Conservation (phyloP, 2,329 filamentous ascomycete genomes). For the Stemphylium vesicarium region DNA sequence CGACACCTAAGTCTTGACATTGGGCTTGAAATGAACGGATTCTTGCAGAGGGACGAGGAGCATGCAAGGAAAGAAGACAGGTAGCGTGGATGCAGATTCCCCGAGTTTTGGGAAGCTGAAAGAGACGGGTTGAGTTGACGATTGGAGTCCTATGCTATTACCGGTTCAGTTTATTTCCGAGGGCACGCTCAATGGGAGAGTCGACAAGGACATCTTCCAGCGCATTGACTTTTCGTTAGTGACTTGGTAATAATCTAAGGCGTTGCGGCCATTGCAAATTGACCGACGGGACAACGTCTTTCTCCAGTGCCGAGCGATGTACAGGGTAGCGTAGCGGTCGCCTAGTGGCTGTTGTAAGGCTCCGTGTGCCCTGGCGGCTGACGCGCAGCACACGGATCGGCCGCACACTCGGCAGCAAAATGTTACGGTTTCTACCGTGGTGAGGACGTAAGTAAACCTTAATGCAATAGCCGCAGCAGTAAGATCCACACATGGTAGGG, state of each 20-base stretch:
- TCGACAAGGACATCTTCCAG: too few relatives aligned
- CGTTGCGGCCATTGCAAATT: background rate
- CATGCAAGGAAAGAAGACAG: background rate
- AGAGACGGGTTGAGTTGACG: too few relatives aligned
- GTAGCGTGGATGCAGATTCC: too few relatives aligned
- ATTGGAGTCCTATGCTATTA: too few relatives aligned
- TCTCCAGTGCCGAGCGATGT: background rate
- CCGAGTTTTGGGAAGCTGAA: too few relatives aligned
- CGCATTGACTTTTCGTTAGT: too few relatives aligned
- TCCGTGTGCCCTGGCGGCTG: conserved; percentile 2
- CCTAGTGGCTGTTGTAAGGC: background rate
- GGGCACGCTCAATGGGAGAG: too few relatives aligned
- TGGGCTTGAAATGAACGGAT: background rate
- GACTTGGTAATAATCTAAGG: background rate
- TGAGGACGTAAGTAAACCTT: background rate
- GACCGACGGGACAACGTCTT: background rate
- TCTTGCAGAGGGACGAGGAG: background rate
- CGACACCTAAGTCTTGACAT: conserved; percentile 7
- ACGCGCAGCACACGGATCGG: conserved; percentile 3
- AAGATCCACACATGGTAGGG: background rate
- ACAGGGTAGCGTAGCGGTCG: background rate
- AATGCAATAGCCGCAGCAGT: background rate
- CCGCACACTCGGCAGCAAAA: conserved; percentile 1
- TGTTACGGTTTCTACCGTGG: background rate
- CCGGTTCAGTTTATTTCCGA: too few relatives aligned